Percentiles rank a stretch among this genome's conserved stretches.
These are phyloP conservation scores for Thuidium tamariscinum DNA, from an alignment of 225 moss, liverwort and hornwort genomes.

Conservation along the genomic window DNA sequence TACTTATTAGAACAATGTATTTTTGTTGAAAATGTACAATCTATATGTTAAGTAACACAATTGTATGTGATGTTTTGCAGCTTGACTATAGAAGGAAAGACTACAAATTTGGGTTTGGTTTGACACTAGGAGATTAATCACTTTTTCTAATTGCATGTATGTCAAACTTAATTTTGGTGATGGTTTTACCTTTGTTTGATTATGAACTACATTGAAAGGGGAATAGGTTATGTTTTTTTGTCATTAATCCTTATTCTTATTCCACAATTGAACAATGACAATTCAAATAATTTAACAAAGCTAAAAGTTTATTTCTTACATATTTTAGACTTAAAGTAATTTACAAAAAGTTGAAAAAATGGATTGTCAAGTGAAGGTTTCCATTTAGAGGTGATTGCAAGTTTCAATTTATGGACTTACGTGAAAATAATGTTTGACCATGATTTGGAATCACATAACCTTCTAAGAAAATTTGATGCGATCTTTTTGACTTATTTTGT, in stretches of 20 bases:
- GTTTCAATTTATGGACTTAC: neutral
- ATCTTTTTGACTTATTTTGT: neutral
- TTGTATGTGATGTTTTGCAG: conserved; percentile 27
- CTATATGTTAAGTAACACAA: neutral
- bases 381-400: neutral
- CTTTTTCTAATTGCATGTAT: neutral
- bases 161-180: neutral
- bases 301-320: neutral
- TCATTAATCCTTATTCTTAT: neutral
- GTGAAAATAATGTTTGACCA: neutral
- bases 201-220: neutral
- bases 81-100: conserved; percentile 82
- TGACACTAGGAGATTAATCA: conserved; percentile 58
- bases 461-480: neutral
- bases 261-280: neutral
- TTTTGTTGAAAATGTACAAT: neutral
- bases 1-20: neutral
- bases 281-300: neutral
- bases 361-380: neutral
- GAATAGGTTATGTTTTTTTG: neutral
- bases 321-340: neutral
- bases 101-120: conserved; percentile 93
- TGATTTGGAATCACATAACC: neutral
- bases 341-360: neutral
- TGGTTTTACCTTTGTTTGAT: neutral